These are phyloP conservation scores for Venturia pyrina DNA, from an alignment of 2,329 filamentous ascomycete genomes.

Conservation along the genomic window DNA sequence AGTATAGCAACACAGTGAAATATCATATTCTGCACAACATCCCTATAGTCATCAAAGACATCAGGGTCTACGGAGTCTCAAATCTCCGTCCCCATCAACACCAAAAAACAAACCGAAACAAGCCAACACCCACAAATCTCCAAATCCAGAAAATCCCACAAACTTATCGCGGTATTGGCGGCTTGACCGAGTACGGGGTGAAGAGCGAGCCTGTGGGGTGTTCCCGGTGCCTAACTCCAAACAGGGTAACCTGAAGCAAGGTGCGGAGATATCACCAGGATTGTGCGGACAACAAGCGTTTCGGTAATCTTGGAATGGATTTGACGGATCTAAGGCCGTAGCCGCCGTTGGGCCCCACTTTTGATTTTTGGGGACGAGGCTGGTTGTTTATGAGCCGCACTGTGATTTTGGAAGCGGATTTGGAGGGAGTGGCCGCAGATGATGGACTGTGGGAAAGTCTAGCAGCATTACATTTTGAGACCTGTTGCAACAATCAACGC, in stretches of 20 bases:
- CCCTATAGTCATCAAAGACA: no score
- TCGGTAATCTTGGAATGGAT: neutral
- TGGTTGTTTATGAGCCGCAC: neutral
- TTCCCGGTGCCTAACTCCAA: neutral
- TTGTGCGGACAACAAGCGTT: no score
- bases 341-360: no score
- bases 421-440: conserved; percentile 7
- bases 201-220: neutral
- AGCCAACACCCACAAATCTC: neutral
- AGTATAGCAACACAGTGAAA: no score
- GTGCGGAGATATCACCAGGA: no score
- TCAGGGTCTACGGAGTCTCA: no score
- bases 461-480: conserved; percentile 38
- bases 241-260: neutral
- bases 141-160: neutral
- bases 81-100: no score
- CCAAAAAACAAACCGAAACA: no score
- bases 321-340: neutral
- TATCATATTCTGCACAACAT: no score
- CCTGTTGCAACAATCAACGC: conserved; percentile 44
- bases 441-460: conserved; percentile 32
- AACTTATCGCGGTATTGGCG: neutral
- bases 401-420: neutral
- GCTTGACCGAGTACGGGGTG: neutral
- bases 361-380: neutral